Evolutionary conservation across 2,329 filamentous ascomycete species (phyloP), one percentile per base, ranked within the genome.

Genomic region (Endoconidiophora polonica): DNA sequence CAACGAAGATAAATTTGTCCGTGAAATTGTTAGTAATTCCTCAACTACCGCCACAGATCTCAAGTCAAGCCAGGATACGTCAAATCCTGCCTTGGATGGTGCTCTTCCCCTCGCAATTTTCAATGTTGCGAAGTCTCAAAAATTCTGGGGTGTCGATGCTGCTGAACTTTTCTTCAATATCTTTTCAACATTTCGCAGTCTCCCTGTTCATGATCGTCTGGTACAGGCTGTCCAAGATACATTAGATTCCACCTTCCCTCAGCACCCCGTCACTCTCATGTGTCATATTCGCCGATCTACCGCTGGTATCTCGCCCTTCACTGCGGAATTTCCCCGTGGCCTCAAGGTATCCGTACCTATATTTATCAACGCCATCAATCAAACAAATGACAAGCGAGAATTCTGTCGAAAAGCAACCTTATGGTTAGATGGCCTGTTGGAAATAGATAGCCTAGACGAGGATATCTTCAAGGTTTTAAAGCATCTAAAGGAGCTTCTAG

Each of bases 31-130:
- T 7, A 67, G 10, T 4, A 40, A 76, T 42, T 60, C 64, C 58
- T 65, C 66, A 49, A 67, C 74, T 49, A 63, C 63, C 24, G 60
- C 58, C 29, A 61, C 66, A 40, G 59, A 60, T 52, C 72, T 71
- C 39, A 68, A 73, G 45, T 63, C 70, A 56, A 60, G 65, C 56
- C 68, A 69, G 49, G 67, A 94, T 55, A 71, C 82, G 59, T 78
- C 77, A 52, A 90, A 87, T 44, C 87, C 90, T 3, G 86, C 86
- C 7, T 72, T 95, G 55, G 85, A 83, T 54, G 91, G 91, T n/a
- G 91, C 86, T 14, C 94, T 98, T 57, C 88, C 91, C 2, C 75
- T 87, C 50, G 87, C 90, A 38, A 85, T 98, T 44, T 95, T 94
- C 60, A 86, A 94, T 59, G 78, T 86, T 20, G 81, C 87, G 4